A percentile compares a stretch with the other conserved stretches of the same genome.
phyloP scores from a whole-genome alignment of 1,284 basidiomycete species.

The Meira miltonrushii region DNA sequence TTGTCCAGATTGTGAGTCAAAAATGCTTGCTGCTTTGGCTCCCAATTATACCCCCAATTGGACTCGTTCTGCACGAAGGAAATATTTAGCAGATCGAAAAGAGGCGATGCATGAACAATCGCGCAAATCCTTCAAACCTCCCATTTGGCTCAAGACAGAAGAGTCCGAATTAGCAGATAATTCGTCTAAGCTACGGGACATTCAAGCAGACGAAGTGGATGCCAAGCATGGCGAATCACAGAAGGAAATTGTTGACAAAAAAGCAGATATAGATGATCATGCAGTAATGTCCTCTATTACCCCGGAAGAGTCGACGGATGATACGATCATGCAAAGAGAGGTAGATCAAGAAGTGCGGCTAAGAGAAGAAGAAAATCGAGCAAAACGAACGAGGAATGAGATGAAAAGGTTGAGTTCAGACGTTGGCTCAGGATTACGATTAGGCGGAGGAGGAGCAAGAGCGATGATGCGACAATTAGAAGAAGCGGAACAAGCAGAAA shows the following conservation, averaged over 20 bases:
- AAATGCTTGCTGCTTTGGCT: constrained; percentile 2
- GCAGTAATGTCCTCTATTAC: background rate
- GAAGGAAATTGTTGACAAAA: background rate
- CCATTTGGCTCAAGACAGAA: background rate
- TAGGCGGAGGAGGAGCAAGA: constrained; percentile 6
- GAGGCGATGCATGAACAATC: background rate
- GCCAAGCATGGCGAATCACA: background rate
- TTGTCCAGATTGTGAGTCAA: constrained; percentile 7
- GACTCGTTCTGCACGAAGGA: constrained; percentile 7
- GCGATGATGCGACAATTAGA: constrained; percentile 11
- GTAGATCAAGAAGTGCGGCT: constrained; percentile 1
- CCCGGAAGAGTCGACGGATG: background rate
- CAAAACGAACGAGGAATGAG: constrained; percentile 3
- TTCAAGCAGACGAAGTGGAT: constrained; percentile 6
- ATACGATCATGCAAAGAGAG: background rate
- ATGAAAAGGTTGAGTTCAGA: constrained; percentile 6
- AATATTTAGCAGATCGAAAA: constrained; percentile 11
- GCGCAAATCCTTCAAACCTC: background rate
- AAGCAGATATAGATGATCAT: background rate
- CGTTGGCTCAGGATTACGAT: background rate
- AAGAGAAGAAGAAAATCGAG: constrained; percentile 1
- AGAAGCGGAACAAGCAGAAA: constrained; percentile 7
- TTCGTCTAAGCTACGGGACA: background rate
- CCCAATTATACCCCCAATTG: background rate
- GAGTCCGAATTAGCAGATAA: background rate